These are phyloP conservation scores for Euphorbia corollata DNA, from an alignment of 441 rosid species.

Conservation along the genomic window DNA sequence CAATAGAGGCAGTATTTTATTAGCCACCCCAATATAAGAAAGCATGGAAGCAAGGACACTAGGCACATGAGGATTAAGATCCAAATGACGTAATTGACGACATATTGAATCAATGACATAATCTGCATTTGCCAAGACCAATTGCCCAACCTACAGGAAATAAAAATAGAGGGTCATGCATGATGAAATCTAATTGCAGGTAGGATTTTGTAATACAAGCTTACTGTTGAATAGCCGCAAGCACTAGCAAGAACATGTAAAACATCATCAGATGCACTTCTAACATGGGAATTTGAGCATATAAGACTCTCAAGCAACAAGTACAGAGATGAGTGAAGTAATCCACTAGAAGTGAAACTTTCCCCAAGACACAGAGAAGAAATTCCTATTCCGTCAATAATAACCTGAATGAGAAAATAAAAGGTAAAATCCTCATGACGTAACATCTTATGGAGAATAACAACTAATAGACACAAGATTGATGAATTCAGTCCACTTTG, in stretches of 20 bases:
- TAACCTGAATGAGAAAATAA: constrained; percentile 41
- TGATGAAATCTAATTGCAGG: constrained; percentile 9
- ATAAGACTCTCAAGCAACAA: constrained; percentile 78
- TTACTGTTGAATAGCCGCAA: constrained; percentile 61
- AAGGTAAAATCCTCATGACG: constrained; percentile 14
- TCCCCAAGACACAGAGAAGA: constrained; percentile 67
- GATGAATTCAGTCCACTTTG: constrained; percentile 6
- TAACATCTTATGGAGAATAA: neutral
- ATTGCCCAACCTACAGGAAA: constrained; percentile 68
- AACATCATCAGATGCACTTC: constrained; percentile 71
- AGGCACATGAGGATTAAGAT: constrained; percentile 85
- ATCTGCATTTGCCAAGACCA: constrained; percentile 89
- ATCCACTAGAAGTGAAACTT: constrained; percentile 73
- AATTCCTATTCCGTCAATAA: constrained; percentile 78
- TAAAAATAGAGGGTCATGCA: constrained; percentile 6
- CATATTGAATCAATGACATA: constrained; percentile 82
- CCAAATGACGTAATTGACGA: constrained; percentile 80
- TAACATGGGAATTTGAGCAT: constrained; percentile 62
- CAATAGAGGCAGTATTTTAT: constrained; percentile 67
- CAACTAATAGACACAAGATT: neutral
- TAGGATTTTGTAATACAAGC: constrained; percentile 21
- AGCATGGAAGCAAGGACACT: constrained; percentile 94
- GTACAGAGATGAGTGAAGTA: constrained; percentile 84
- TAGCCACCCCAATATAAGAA: constrained; percentile 83
- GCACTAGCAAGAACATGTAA: constrained; percentile 57